Base-by-base conservation (phyloP, 2,329 filamentous ascomycete species). In the Thielaviopsis euricoi region DNA sequence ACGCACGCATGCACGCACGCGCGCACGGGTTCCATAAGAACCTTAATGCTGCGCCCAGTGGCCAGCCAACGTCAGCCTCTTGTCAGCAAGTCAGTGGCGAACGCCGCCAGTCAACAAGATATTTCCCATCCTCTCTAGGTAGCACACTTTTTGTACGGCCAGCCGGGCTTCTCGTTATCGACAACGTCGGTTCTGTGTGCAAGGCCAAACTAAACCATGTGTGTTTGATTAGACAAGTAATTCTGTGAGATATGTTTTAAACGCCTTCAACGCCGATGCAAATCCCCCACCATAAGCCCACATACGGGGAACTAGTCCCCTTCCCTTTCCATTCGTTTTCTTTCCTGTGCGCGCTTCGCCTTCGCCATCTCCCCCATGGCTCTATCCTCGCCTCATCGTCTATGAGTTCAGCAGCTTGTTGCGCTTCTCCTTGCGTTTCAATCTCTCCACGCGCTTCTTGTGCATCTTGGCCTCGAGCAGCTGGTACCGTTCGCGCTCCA, bases 381-480 rank as follows among this genome's bases (percentile, higher is more conserved):
- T 48, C 23, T 29, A 33, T 57, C 52, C 52, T 37, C 58, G 51
- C 53, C 25, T 26, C 48, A 6, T 19, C 25, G n/a, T 61, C 79
- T 74, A 85, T 61, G 81, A 84, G 69, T 84, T 83, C 66, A 86
- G 68, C 69, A 89, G 73, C 75, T 91, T 93, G 72, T 91, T 98
- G 68, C 93, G 83, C 83, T 97, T 97, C 77, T 98, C 93, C 71
- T 89, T 87, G 68, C 90, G 81, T 83, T 89, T 95, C 71, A 95
- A 72, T 65, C 93, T 81, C 73, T 98, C 93, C 13, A 97, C 85
- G 61, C 90, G 80, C 78, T 95, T 97, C 72, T 81, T 83, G 74
- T 97, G 91, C 93, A 98, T 97, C 76, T 93, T 97, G 74, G 89
- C 88, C 21, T 89, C 91, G 81, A 98, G 81, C 76, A 90, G 88